phyloP scores from a whole-genome alignment of 305 asterid species.

The Solanum aculeatissimum region DNA sequence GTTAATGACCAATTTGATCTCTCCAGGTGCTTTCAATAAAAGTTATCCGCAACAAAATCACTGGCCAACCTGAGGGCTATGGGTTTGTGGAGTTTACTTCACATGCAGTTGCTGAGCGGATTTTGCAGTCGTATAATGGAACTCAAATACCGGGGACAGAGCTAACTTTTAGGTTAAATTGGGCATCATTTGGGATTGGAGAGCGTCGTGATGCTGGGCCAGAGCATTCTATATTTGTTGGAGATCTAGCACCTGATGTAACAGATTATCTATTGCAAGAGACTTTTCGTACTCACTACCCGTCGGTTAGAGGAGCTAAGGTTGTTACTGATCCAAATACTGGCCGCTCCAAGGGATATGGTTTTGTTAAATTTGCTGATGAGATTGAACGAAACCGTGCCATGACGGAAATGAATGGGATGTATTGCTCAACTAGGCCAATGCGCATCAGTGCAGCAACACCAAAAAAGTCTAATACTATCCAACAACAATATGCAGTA shows the following conservation, averaged over 20 bases:
- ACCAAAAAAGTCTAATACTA: slow-evolving; percentile 63
- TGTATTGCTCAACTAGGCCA: slow-evolving; percentile 87
- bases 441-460: slow-evolving; percentile 99
- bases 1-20: not conserved
- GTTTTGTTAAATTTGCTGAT: slow-evolving; percentile 93
- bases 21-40: slow-evolving; percentile 76
- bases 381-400: slow-evolving; percentile 87
- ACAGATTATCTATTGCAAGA: slow-evolving; percentile 89
- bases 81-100: slow-evolving; percentile 83
- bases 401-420: slow-evolving; percentile 93
- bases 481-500: slow-evolving; percentile 58
- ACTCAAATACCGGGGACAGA: slow-evolving; percentile 94
- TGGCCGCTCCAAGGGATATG: slow-evolving; percentile 90
- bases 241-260: slow-evolving; percentile 96
- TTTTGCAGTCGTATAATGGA: slow-evolving; percentile 74
- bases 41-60: slow-evolving; percentile 82
- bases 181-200: slow-evolving; percentile 95
- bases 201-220: slow-evolving; percentile 82
- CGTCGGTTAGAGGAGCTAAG: slow-evolving; percentile 93
- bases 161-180: slow-evolving; percentile 84
- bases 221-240: slow-evolving; percentile 92
- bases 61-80: slow-evolving; percentile 91
- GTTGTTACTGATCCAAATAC: slow-evolving; percentile 91
- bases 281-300: slow-evolving; percentile 72
- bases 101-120: slow-evolving; percentile 74